Conservation (phyloP, 805 yeast species). For the Saturnispora saitoi region DNA sequence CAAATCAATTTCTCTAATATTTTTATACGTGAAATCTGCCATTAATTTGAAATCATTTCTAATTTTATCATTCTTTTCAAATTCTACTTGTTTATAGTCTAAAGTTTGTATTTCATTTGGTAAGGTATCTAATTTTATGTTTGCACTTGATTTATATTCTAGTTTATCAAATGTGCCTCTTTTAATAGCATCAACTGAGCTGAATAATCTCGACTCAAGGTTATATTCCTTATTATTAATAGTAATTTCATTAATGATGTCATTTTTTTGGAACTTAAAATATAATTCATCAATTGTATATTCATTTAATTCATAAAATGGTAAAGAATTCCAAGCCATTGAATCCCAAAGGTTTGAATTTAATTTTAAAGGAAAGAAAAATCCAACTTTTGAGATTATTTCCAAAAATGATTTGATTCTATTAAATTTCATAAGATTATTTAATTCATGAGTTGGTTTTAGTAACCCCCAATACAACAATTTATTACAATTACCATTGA, state of each 20-base stretch:
- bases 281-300: constrained; percentile 1
- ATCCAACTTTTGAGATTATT: constrained; percentile 2
- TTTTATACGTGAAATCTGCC: background rate
- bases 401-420: constrained; percentile 8
- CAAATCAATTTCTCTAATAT: background rate
- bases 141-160: background rate
- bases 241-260: background rate
- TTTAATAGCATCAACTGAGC: background rate
- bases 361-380: background rate
- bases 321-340: constrained; percentile 30
- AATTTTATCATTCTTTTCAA: background rate
- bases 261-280: background rate
- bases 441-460: background rate
- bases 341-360: constrained; percentile 33
- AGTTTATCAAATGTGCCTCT: background rate
- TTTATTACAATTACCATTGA: constrained; percentile 9
- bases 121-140: background rate
- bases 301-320: constrained; percentile 31
- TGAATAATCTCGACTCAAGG: background rate
- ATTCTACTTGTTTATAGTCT: constrained; percentile 22
- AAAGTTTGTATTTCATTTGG: constrained; percentile 48
- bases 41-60: background rate
- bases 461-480: constrained; percentile 11
- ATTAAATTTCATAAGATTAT: background rate
- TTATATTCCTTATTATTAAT: background rate